Conservation (phyloP, 306 rosid genomes). For the Corylus americana region DNA sequence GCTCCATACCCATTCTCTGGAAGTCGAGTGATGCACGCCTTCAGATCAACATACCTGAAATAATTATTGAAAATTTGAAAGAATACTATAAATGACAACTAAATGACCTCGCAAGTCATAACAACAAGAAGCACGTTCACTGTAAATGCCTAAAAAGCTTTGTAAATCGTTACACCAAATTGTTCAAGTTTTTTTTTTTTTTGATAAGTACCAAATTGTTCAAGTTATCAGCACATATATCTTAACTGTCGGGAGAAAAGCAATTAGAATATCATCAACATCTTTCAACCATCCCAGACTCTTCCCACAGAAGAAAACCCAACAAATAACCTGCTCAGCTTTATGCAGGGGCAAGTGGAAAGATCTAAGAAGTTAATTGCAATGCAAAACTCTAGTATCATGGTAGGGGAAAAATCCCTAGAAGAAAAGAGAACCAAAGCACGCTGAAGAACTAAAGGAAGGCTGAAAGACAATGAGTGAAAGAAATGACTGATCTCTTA, state of each 20-base stretch:
- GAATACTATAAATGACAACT: constrained; percentile 22
- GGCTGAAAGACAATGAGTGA: background rate
- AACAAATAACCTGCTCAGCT: background rate
- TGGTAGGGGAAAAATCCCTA: background rate
- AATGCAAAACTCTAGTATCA: background rate
- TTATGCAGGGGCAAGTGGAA: background rate
- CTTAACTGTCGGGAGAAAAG: background rate
- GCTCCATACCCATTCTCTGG: constrained; percentile 71
- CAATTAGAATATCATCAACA: background rate
- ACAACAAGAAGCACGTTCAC: background rate
- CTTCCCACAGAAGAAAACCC: background rate
- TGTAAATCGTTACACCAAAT: constrained; percentile 11
- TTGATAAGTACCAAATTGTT: constrained; percentile 5
- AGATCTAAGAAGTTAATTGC: background rate
- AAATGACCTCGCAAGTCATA: constrained; percentile 17
- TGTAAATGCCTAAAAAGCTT: constrained; percentile 22
- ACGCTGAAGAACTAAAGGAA: background rate
- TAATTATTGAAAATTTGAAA: constrained; percentile 19
- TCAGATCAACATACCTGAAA: constrained; percentile 78
- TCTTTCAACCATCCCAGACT: background rate
- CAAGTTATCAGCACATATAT: background rate
- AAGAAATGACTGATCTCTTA: background rate
- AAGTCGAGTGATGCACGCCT: constrained; percentile 77
- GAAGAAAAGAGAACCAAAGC: background rate
- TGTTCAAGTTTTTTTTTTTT: background rate